These are phyloP conservation scores for Sporothrix euskadiensis DNA, from an alignment of 2,329 filamentous ascomycete genomes.

Conservation along the genomic window DNA sequence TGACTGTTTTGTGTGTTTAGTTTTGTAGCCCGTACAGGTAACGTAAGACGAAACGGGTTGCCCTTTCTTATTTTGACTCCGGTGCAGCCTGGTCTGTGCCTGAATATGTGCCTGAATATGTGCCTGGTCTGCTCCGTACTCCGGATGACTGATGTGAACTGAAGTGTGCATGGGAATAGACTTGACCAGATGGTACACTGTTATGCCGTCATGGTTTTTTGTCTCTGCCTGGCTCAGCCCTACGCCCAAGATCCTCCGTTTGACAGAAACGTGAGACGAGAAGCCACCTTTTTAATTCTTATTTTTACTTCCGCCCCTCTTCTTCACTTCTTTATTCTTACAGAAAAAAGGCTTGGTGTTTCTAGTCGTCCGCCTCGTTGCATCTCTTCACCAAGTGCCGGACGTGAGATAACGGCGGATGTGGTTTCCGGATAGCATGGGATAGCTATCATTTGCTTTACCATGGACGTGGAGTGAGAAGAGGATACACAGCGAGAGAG, in stretches of 20 bases:
- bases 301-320: neutral
- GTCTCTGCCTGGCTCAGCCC: slow-evolving; percentile 23
- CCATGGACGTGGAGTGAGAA: neutral
- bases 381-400: neutral
- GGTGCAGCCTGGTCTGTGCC: slow-evolving; percentile 4
- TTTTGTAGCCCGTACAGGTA: neutral
- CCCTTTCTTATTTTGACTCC: neutral
- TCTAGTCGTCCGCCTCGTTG: neutral
- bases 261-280: slow-evolving; percentile 3
- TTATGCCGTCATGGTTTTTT: neutral
- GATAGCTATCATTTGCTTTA: neutral
- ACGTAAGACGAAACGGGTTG: neutral
- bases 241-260: neutral
- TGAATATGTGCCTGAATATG: neutral
- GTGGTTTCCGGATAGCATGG: slow-evolving; percentile 6
- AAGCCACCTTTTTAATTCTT: neutral
- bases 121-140: neutral
- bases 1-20: neutral
- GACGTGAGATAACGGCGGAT: neutral
- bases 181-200: neutral
- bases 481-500: neutral
- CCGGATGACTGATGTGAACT: neutral
- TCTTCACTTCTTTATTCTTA: too few species aligned
- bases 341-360: neutral
- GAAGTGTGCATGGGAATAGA: neutral